phyloP scores from a whole-genome alignment of 2,329 filamentous ascomycete genomes.

The Aplosporella prunicola region DNA sequence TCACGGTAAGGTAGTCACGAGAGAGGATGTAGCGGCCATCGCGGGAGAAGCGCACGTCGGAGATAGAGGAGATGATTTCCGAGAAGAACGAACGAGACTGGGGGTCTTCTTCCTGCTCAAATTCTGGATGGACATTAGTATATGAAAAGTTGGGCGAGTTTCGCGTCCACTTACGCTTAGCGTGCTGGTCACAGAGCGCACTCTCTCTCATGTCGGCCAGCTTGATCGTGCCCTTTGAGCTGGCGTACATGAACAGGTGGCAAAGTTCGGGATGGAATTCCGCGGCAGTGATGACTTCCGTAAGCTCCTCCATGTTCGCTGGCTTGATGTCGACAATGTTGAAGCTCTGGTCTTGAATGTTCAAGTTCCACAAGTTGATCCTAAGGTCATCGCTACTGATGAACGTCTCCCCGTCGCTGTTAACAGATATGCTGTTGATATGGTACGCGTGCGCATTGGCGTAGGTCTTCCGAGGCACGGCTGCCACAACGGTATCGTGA shows the following conservation, averaged over 20 bases:
- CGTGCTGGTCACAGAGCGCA: constrained; percentile 88
- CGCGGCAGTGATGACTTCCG: constrained; percentile 95
- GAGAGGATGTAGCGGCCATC: constrained; percentile 96
- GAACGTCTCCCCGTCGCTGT: constrained; percentile 98
- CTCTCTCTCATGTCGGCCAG: constrained; percentile 97
- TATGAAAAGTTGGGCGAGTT: constrained; percentile 14
- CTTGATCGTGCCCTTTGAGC: constrained; percentile 98
- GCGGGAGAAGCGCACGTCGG: constrained; percentile 92
- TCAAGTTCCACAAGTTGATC: constrained; percentile 98
- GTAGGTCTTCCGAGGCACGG: constrained; percentile 90
- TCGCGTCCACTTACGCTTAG: constrained; percentile 61
- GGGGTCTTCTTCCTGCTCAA: constrained; percentile 97
- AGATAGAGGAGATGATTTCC: constrained; percentile 98
- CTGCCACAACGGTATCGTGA: constrained; percentile 95
- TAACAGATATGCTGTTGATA: constrained; percentile 99
- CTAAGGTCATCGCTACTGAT: constrained; percentile 97
- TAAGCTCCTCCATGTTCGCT: constrained; percentile 98
- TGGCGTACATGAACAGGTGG: constrained; percentile 99
- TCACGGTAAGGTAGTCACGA: constrained; percentile 94
- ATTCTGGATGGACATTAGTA: constrained; percentile 51
- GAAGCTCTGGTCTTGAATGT: constrained; percentile 99
- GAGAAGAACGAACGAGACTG: constrained; percentile 98
- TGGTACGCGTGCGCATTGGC: constrained; percentile 98
- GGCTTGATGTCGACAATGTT: constrained; percentile 99
- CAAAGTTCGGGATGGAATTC: constrained; percentile 96